Evolutionary conservation across 75 land plant species (phyloP), one percentile per base, ranked within the genome.

Genomic region (Pinus taeda): DNA sequence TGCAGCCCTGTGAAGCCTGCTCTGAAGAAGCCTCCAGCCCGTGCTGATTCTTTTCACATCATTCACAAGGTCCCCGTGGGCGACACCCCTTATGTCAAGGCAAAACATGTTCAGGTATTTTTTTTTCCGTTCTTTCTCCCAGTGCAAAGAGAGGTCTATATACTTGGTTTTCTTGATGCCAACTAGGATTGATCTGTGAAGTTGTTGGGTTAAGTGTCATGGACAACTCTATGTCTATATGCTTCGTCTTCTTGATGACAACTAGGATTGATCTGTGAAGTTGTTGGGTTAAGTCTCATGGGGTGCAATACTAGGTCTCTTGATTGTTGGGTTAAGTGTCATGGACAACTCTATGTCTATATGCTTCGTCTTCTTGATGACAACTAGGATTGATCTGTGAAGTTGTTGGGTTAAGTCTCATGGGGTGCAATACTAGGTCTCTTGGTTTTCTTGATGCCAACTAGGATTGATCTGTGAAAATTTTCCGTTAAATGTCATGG

Each of bases 1-100:
- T 90, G 86, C 42, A 92, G 98, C 13, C 97, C 98, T 4, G 77
- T 88, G 13, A 92, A 90, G 88, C 73, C 55, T 11, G 67, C 80
- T 15, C 45, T 62, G 0, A 57, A 84, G 37, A 9, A 11, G 75
- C 62, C 82, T 12, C 82, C 84, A 9, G 83, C 89, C 8, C 84
- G 90, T 2, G 87, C 93, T 42, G 99, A 96, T 57, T 89, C 95
- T 5, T 95, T 92, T 59, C 98, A 95, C 79, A 87, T 91, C 57
- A 75, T 90, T 63, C 96, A 97, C 93, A 97, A 97, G 58, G 95
- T 95, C n/a, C 98, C 98, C 3, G 87, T 90, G 24, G 98, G 99
- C 13, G 99, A 97, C 66, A 86, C 93, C 22, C 98, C 99, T 36
- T 97, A 95, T 76, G 98, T 92, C 62, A 86, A 85, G 70, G 98